Conservation (phyloP, 352 stramenopile species). For the Phytophthora macrochlamydospora region DNA sequence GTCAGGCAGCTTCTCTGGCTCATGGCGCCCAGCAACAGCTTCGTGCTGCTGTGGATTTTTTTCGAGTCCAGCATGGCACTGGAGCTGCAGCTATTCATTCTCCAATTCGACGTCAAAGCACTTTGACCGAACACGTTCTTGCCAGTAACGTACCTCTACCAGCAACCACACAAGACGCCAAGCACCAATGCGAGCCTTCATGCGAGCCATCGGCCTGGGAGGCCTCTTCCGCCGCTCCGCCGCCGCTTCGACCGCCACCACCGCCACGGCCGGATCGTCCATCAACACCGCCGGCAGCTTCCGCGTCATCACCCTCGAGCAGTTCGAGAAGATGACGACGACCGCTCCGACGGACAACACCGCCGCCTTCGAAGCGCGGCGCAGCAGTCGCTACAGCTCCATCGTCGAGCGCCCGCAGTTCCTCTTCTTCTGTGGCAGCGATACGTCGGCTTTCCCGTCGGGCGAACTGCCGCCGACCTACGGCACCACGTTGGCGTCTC, state of each 20-base stretch:
- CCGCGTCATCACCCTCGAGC: constrained; percentile 44
- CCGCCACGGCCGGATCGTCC: constrained; percentile 3
- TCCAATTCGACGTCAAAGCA: constrained; percentile 27
- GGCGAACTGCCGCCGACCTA: constrained; percentile 24
- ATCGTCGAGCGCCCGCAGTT: constrained; percentile 60
- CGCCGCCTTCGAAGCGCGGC: constrained; percentile 26
- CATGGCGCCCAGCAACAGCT: constrained; percentile 14
- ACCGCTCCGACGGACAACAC: constrained; percentile 11
- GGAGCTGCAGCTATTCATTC: constrained; percentile 25
- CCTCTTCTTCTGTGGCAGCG: constrained; percentile 80
- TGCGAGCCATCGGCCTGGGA: constrained; percentile 67
- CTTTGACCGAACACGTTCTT: constrained; percentile 23
- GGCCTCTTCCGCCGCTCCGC: constrained; percentile 49
- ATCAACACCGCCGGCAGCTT: constrained; percentile 23
- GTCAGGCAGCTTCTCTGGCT: constrained; percentile 31
- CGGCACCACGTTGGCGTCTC: constrained; percentile 25
- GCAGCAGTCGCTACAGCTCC: constrained; percentile 49
- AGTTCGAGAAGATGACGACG: constrained; percentile 40
- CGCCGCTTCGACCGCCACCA: constrained; percentile 2
- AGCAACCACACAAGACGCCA: constrained; percentile 7
- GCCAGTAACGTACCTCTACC: constrained; percentile 18
- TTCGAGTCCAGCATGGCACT: constrained; percentile 7
- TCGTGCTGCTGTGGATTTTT: constrained; percentile 8
- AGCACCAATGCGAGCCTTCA: constrained; percentile 63
- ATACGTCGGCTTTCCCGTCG: constrained; percentile 38